Evolutionary conservation across 345 rosid genomes (phyloP).

Genomic region (Isatis tinctoria): DNA sequence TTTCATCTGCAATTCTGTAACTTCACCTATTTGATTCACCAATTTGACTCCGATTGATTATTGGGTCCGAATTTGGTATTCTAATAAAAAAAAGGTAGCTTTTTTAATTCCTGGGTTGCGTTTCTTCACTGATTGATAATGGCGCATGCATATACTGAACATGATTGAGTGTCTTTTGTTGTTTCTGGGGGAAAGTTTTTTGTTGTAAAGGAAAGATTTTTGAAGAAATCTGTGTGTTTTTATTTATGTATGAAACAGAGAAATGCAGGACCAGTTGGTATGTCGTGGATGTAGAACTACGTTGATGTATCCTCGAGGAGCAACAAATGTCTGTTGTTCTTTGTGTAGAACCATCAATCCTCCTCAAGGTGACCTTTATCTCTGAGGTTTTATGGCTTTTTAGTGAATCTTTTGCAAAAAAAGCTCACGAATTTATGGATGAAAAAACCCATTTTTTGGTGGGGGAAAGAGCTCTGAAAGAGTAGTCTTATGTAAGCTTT

Average conservation of each 20-base stretch:
- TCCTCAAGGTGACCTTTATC: slow-evolving; percentile 18
- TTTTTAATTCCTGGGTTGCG: not conserved
- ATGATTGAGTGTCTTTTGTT: not conserved
- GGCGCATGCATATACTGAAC: not conserved
- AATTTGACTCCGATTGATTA: not conserved
- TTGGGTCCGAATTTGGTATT: not conserved
- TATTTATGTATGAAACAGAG: slow-evolving; percentile 26
- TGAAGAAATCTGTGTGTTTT: not conserved
- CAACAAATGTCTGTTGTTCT: slow-evolving; percentile 82
- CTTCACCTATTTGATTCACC: not conserved
- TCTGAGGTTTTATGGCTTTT: not conserved
- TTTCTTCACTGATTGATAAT: not conserved
- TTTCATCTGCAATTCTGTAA: not conserved
- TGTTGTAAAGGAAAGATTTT: not conserved
- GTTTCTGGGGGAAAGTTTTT: not conserved
- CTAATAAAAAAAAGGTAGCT: not conserved
- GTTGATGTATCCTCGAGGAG: slow-evolving; percentile 90
- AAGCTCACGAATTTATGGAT: not conserved
- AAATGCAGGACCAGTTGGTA: slow-evolving; percentile 85
- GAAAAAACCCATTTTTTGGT: not conserved
- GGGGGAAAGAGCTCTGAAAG: not conserved
- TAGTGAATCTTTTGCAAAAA: not conserved
- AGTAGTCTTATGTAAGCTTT: not conserved
- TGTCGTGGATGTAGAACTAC: slow-evolving; percentile 77
- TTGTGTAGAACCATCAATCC: slow-evolving; percentile 58